Evolutionary conservation across 2,329 filamentous ascomycete genomes (phyloP), one percentile per base, ranked within the genome.

Genomic region (Cladorrhinum sp.): DNA sequence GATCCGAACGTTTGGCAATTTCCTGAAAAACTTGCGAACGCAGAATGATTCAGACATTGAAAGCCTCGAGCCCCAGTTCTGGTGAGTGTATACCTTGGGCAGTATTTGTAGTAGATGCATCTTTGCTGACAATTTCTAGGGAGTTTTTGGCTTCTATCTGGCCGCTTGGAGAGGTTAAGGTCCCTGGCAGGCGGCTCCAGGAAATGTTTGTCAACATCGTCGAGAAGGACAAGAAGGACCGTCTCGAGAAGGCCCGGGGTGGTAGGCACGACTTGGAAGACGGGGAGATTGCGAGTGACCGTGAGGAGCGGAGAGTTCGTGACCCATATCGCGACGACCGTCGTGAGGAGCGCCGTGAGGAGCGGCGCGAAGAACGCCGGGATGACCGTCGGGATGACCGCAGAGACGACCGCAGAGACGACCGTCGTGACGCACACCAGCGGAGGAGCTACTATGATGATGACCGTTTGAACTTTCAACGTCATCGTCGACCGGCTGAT

Each of bases 111-210:
- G 1, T 30, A 16, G 55, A 26, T 52, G n/a, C 4, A 28, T 30
- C 57, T 54, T 36, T 56, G 21, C 67, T 72, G 62, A 72, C 66
- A 12, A 12, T n/a, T 2, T 39, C 8, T 42, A 75, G 73, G 74
- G 73, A 74, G 57, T 75, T 76, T 58, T 59, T 76, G 57, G 75
- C 73, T 3, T 75, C 73, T 7, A 75, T 76, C 57, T 76, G 74
- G 74, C 74, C 74, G 10, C 68, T 76, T 23, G 72, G 73, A 24
- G 72, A 76, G 5, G 70, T 74, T 28, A 73, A 70, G 16, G 73
- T 76, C 6, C 72, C 73, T 0, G 74, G 74, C 20, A 68, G 70
- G 64, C 70, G 73, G 55, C 70, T 76, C 20, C 72, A 74, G 39
- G 69, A 67, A 42, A 76, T 76, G 73, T 76, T 73, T 64, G 67